A percentile compares a stretch with the other conserved stretches of the same genome.
Evolutionary conservation across 2,329 filamentous ascomycete genomes (phyloP).

Genomic region (Venturiaceae sp.): DNA sequence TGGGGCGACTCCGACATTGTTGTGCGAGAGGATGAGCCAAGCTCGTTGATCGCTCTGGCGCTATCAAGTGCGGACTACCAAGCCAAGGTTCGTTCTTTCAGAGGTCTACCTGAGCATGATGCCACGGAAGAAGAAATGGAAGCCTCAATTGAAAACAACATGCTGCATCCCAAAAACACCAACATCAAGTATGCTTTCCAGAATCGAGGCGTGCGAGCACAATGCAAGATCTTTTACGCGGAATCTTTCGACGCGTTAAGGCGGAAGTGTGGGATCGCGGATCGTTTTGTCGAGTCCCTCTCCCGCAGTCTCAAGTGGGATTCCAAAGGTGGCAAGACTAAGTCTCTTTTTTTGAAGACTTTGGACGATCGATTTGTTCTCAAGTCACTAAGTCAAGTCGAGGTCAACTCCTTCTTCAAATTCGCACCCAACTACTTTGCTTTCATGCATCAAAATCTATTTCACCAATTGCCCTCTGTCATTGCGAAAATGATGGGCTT

Average conservation of each 20-base stretch:
- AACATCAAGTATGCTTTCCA: constrained; percentile 95
- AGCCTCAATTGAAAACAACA: constrained; percentile 71
- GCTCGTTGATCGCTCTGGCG: constrained; percentile 88
- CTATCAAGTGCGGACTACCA: constrained; percentile 82
- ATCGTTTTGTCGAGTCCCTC: constrained; percentile 89
- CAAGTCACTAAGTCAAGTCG: constrained; percentile 82
- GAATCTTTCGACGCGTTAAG: constrained; percentile 95
- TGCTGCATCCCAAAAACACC: constrained; percentile 76
- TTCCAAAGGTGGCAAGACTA: constrained; percentile 94
- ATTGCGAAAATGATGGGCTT: constrained; percentile 99
- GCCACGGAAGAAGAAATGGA: constrained; percentile 42
- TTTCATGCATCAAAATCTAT: constrained; percentile 93
- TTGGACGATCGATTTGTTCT: constrained; percentile 89
- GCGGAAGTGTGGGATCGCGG: constrained; percentile 83
- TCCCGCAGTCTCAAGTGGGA: constrained; percentile 97
- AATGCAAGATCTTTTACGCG: constrained; percentile 97
- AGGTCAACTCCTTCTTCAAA: constrained; percentile 86
- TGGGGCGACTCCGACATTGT: constrained; percentile 97
- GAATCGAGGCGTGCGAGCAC: constrained; percentile 87
- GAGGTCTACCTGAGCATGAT: constrained; percentile 22
- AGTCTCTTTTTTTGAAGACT: constrained; percentile 94
- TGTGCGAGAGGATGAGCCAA: constrained; percentile 93
- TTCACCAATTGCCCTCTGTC: constrained; percentile 84
- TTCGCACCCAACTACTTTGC: constrained; percentile 96
- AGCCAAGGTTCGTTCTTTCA: constrained; percentile 63